These are phyloP conservation scores for Helianthus annuus DNA, from an alignment of 129 eudicot genomes.

Conservation along the genomic window HanXRQr2.0-SUNRISE NC_035444.2:92446561-92447060, in stretches of 20 bases:
- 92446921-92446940: too few species aligned
- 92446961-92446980: too few species aligned
- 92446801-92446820: neutral
- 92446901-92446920: too few species aligned
- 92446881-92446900: neutral
- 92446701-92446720: slow-evolving; percentile 29
- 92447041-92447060: too few species aligned
- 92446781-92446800: slow-evolving; percentile 19
- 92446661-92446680: slow-evolving; percentile 20
- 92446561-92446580: slow-evolving; percentile 25
- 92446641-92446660: slow-evolving; percentile 21
- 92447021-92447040: too few species aligned
- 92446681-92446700: slow-evolving; percentile 31
- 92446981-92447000: too few species aligned
- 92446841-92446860: neutral
- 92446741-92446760: slow-evolving; percentile 27
- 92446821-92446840: slow-evolving; percentile 2
- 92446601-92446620: slow-evolving; percentile 40
- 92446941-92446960: too few species aligned
- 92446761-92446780: slow-evolving; percentile 35
- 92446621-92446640: slow-evolving; percentile 47
- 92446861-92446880: neutral
- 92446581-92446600: slow-evolving; percentile 37
- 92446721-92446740: slow-evolving; percentile 18
- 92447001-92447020: too few species aligned